Percentiles rank a stretch among this genome's conserved stretches.
These are phyloP conservation scores for Pseudogymnoascus sp. DNA, from an alignment of 2,329 filamentous ascomycete species.

Conservation along the genomic window DNA sequence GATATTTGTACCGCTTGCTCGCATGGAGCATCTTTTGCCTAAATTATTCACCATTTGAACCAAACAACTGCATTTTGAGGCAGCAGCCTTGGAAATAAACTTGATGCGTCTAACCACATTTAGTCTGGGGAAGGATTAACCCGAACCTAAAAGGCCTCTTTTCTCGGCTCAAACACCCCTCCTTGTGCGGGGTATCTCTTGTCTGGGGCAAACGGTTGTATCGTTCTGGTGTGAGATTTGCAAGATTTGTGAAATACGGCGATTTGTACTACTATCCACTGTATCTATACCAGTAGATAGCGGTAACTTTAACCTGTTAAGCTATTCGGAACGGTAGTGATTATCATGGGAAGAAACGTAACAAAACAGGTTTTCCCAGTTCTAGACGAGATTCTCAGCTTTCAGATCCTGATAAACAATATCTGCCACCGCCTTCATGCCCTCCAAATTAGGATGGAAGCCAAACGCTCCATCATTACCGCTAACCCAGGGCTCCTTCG, in stretches of 20 bases:
- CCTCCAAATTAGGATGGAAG: not conserved
- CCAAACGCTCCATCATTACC: not conserved
- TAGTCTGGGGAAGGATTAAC: not conserved
- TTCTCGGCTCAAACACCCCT: not conserved
- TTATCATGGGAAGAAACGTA: not conserved
- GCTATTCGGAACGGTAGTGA: not conserved
- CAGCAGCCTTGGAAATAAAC: not conserved
- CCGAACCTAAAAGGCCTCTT: not conserved
- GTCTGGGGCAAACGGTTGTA: too few relatives aligned
- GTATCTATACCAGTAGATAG: too few relatives aligned
- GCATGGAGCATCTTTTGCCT: not conserved
- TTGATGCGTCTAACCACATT: not conserved
- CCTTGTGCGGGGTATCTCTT: not conserved
- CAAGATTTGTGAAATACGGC: too few relatives aligned
- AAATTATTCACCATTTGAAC: not conserved
- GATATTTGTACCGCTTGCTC: not conserved
- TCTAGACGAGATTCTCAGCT: not conserved
- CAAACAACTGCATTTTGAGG: not conserved
- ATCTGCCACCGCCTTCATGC: not conserved
- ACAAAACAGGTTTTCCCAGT: not conserved
- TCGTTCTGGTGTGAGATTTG: too few relatives aligned
- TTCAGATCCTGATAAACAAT: not conserved
- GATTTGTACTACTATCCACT: too few relatives aligned
- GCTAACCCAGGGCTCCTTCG: not conserved
- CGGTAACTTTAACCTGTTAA: not conserved